Base-by-base conservation (phyloP, 2,329 filamentous ascomycete genomes). In the Fonsecaea monophora region DNA sequence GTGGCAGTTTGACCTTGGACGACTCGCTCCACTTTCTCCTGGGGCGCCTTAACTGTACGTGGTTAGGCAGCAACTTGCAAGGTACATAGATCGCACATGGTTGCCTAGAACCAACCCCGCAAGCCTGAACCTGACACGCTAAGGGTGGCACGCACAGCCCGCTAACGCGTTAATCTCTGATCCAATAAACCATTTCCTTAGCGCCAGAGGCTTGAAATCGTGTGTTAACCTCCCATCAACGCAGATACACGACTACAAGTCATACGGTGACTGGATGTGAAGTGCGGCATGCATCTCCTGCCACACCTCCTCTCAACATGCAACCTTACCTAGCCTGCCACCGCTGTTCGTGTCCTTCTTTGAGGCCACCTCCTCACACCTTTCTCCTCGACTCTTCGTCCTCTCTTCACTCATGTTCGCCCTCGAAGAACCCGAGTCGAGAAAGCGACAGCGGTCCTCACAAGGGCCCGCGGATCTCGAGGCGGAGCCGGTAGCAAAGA, bases 361-460 rank as follows among this genome's bases (percentile, higher is more conserved):
- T 45, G 40, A 45, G 40, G 40, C 40, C 40, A 45, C n/a, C 15
- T 21, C 40, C 40, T 18, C 40, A 7, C 40, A 45, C 32, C 53
- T 60, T 61, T 58, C 21, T 63, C 65, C 58, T 71, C 63, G 37
- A 50, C 18, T 54, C 65, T 48, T 71, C 71, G 30, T 72, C 73
- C 38, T 73, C 56, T 65, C 65, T 15, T n/a, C 42, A 9, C 57
- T 65, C 54, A 68, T 68, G 62, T 61, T 65, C 58, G 45, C 35
- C 57, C 66, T 68, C 42, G 57, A 65, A 59, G 58, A 58, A 37
- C 62, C 58, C 34, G n/a, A 56, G 66, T 65, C 53, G 62, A 65
- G 55, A 54, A 68, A 68, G 53, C 53, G 66, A 50, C 53, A 21
- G 54, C 62, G 57, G 9, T 25, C 53, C 66, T 58, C 62, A 53